A percentile compares a stretch with the other conserved stretches of the same genome.
Conservation (phyloP, 805 yeast genomes). For the Yamadazyma phyllophila region DNA sequence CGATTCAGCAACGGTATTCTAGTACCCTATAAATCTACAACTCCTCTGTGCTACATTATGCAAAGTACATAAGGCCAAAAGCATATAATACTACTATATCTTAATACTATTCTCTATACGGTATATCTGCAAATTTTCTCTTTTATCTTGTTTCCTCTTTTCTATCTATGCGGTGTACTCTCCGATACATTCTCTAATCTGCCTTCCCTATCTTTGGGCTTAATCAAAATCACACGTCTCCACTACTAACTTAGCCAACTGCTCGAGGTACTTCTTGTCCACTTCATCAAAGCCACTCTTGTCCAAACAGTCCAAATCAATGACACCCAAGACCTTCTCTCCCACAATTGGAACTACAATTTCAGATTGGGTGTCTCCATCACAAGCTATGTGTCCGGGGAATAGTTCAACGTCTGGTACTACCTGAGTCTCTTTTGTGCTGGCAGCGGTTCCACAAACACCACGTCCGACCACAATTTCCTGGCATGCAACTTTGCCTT, state of each 20-base stretch:
- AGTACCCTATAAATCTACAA: too few relatives aligned
- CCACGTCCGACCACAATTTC: constrained; percentile 74
- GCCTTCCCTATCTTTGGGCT: not conserved
- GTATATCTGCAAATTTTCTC: too few relatives aligned
- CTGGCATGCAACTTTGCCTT: constrained; percentile 97
- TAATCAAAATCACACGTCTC: constrained; percentile 45
- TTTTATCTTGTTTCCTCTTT: not conserved
- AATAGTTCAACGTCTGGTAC: constrained; percentile 74
- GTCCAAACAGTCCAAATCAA: constrained; percentile 79
- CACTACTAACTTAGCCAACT: constrained; percentile 52
- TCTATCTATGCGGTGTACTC: too few relatives aligned
- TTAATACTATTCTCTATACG: too few relatives aligned
- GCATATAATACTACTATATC: too few relatives aligned
- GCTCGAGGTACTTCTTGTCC: constrained; percentile 61
- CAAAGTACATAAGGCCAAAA: too few relatives aligned
- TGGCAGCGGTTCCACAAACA: constrained; percentile 89
- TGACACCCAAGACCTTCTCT: constrained; percentile 59
- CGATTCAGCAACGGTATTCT: not conserved
- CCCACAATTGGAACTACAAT: constrained; percentile 80
- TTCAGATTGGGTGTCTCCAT: constrained; percentile 90
- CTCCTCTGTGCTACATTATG: not conserved
- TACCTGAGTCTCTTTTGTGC: constrained; percentile 55
- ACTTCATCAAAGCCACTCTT: constrained; percentile 61
- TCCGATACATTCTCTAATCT: too few relatives aligned
- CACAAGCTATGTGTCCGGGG: constrained; percentile 97